Evolutionary conservation across 1,284 basidiomycete species (phyloP).

Genomic region (Ustilago tritici): DNA sequence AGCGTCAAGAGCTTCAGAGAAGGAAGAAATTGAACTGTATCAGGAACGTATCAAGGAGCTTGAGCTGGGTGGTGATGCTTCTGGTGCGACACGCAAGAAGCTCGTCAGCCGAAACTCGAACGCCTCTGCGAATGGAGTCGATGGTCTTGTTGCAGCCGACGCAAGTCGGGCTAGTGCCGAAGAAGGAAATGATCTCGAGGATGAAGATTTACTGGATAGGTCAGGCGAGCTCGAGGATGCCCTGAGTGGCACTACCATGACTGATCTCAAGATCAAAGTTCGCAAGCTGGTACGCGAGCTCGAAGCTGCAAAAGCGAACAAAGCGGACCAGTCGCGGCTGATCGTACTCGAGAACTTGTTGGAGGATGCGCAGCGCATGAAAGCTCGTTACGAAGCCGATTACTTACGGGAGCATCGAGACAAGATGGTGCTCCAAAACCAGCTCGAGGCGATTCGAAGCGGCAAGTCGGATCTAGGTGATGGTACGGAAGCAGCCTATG

Average conservation of each 20-base stretch:
- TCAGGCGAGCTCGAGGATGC: conserved; percentile 88
- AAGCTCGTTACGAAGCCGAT: conserved; percentile 87
- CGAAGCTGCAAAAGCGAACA: conserved; percentile 79
- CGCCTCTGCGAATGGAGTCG: conserved; percentile 53
- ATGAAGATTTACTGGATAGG: conserved; percentile 72
- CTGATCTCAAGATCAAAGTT: conserved; percentile 83
- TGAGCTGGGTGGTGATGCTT: conserved; percentile 74
- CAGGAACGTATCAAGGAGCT: conserved; percentile 92
- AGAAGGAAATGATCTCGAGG: conserved; percentile 27
- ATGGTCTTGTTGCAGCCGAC: conserved; percentile 53
- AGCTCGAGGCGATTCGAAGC: conserved; percentile 87
- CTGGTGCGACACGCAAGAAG: conserved; percentile 71
- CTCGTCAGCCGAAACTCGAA: conserved; percentile 39
- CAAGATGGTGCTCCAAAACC: conserved; percentile 81
- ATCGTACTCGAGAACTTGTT: conserved; percentile 88
- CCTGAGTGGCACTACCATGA: conserved; percentile 85
- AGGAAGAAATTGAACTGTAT: conserved; percentile 86
- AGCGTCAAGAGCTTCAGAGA: conserved; percentile 81
- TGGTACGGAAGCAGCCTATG: conserved; percentile 86
- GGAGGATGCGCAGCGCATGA: conserved; percentile 89
- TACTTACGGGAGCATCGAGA: conserved; percentile 86
- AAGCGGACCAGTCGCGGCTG: conserved; percentile 80
- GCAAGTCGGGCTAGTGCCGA: conserved; percentile 34
- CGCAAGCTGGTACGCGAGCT: conserved; percentile 85
- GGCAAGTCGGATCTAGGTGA: conserved; percentile 82